A percentile compares a stretch with the other conserved stretches of the same genome.
phyloP scores from a whole-genome alignment of 495 filamentous ascomycete genomes.

The Aspergillus sclerotiicarbonarius region DNA sequence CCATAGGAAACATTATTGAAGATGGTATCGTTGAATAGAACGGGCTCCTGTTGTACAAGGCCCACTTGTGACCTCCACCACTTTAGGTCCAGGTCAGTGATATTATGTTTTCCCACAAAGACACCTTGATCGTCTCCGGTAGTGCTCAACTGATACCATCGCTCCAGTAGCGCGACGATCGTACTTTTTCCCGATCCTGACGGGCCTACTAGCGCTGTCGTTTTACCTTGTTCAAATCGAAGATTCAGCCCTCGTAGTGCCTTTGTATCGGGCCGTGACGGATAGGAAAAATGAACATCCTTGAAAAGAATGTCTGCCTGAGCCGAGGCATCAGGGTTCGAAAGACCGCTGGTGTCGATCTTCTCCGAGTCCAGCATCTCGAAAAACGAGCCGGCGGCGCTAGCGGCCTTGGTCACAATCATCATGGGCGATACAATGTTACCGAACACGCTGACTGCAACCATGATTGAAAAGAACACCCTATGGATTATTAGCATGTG shows the following conservation, averaged over 20 bases:
- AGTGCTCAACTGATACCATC: conserved; percentile 54
- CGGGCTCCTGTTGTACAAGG: conserved; percentile 67
- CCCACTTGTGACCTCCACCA: conserved; percentile 67
- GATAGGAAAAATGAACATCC: conserved; percentile 62
- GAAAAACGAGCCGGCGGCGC: conserved; percentile 44
- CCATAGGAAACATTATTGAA: conserved; percentile 65
- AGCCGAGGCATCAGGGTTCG: conserved; percentile 19
- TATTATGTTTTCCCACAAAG: conserved; percentile 44
- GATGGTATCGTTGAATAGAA: conserved; percentile 68
- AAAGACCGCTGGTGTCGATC: conserved; percentile 32
- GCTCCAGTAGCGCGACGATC: conserved; percentile 60
- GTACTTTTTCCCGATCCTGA: conserved; percentile 66
- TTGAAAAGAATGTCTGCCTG: conserved; percentile 55
- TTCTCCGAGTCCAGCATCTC: conserved; percentile 45
- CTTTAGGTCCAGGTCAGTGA: conserved; percentile 54
- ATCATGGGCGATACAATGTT: conserved; percentile 42
- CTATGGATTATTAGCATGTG: conserved; percentile 23
- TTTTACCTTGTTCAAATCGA: conserved; percentile 42
- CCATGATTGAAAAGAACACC: conserved; percentile 46
- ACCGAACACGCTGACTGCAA: conserved; percentile 28
- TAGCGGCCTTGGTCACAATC: conserved; percentile 46
- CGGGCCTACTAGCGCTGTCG: conserved; percentile 57
- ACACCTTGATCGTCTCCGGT: conserved; percentile 37
- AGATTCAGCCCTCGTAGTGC: conserved; percentile 44
- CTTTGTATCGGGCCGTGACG: conserved; percentile 36